phyloP scores from a whole-genome alignment of 2,329 filamentous ascomycete species.

The Cryphonectria carpinicola region DNA sequence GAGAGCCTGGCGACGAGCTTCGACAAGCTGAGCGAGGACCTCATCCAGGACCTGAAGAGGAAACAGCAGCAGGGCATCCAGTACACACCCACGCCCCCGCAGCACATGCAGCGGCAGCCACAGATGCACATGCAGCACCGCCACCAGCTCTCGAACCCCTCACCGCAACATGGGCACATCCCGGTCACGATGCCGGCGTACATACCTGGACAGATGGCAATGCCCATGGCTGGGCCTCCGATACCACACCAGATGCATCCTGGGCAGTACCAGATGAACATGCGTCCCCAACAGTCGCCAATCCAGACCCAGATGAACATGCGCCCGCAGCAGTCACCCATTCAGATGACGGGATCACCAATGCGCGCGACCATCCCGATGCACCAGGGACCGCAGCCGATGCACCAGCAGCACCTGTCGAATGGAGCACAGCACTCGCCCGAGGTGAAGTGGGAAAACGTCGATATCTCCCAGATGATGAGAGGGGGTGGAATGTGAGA shows the following conservation, averaged over 20 bases:
- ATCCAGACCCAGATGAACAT: constrained; percentile 17
- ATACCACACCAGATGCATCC: constrained; percentile 25
- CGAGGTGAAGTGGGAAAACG: constrained; percentile 49
- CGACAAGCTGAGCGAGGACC: constrained; percentile 51
- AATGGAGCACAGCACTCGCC: constrained; percentile 21
- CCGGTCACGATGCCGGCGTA: constrained; percentile 21
- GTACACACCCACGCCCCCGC: constrained; percentile 39
- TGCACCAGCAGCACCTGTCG: constrained; percentile 34
- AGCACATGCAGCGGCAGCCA: constrained; percentile 32
- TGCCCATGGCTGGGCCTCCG: constrained; percentile 13
- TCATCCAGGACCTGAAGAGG: constrained; percentile 48
- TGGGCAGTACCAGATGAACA: constrained; percentile 17
- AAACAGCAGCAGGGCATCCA: constrained; percentile 39
- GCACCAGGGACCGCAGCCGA: constrained; percentile 25
- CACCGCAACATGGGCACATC: constrained; percentile 19
- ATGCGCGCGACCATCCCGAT: constrained; percentile 35
- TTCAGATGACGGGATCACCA: constrained; percentile 34
- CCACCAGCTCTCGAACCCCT: constrained; percentile 10
- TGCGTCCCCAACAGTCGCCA: constrained; percentile 21
- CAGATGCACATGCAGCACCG: constrained; percentile 21
- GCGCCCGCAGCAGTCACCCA: constrained; percentile 22
- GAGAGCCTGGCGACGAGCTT: constrained; percentile 58
- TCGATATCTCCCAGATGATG: constrained; percentile 51
- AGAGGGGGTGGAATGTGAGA: constrained; percentile 33
- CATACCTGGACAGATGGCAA: constrained; percentile 21